phyloP scores from a whole-genome alignment of 2,329 filamentous ascomycete species.

The Apiospora marii region DNA sequence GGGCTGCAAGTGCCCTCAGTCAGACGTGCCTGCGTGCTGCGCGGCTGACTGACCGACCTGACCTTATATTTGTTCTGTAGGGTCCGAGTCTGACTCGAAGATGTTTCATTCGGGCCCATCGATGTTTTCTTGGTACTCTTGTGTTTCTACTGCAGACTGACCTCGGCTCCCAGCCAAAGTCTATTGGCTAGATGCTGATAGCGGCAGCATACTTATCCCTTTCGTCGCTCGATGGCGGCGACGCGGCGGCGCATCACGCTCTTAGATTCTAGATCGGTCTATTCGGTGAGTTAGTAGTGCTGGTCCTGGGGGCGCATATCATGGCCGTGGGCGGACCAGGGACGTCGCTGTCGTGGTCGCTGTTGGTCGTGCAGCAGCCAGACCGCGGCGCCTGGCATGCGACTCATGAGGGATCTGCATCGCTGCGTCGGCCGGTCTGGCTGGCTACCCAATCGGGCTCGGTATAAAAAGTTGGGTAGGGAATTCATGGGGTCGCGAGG shows the following conservation, averaged over 20 bases:
- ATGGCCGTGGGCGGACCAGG: background rate
- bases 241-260: background rate
- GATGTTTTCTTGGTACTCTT: slow-evolving; percentile 16
- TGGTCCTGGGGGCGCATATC: slow-evolving; percentile 16
- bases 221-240: background rate
- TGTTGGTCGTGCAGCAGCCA: background rate
- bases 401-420: slow-evolving; percentile 6
- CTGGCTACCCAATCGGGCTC: slow-evolving; percentile 1
- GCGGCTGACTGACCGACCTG: background rate
- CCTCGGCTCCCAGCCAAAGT: background rate
- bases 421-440: background rate
- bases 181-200: background rate
- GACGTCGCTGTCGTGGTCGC: background rate
- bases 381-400: background rate
- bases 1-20: background rate
- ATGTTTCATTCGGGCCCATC: slow-evolving; percentile 4
- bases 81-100: background rate
- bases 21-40: background rate
- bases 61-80: slow-evolving; percentile 1
- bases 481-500: background rate
- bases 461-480: background rate
- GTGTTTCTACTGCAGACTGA: background rate
- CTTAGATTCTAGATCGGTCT: background rate
- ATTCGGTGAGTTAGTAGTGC: background rate
- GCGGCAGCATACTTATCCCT: background rate